These are phyloP conservation scores for Giardia muris DNA, from an alignment of 208 protist species.

Conservation along the genomic window DNA sequence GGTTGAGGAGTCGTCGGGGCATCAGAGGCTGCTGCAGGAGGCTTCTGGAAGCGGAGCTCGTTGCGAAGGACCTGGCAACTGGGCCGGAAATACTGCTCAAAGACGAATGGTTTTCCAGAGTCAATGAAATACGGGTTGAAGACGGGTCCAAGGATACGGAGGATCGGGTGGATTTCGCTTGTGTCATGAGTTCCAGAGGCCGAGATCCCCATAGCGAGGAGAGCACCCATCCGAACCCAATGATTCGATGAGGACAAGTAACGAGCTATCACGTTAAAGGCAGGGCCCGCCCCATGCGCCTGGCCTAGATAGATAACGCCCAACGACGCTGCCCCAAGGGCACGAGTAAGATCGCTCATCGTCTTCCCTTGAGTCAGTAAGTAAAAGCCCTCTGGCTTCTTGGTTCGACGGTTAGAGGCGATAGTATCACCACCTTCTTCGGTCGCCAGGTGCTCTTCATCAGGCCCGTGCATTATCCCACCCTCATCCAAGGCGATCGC, in stretches of 20 bases:
- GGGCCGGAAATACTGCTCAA: not conserved
- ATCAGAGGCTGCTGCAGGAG: not conserved
- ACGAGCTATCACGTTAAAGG: not conserved
- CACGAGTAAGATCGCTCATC: not conserved
- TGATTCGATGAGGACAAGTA: not conserved
- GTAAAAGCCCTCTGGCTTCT: not conserved
- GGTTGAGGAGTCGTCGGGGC: not conserved
- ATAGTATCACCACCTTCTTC: not conserved
- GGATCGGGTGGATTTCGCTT: not conserved
- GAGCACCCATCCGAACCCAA: not conserved
- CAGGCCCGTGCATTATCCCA: not conserved
- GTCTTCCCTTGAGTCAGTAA: not conserved
- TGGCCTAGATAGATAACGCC: not conserved
- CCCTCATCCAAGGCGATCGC: not conserved
- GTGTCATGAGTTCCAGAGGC: not conserved
- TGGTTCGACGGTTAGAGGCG: not conserved
- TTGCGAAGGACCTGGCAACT: not conserved
- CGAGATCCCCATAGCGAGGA: not conserved
- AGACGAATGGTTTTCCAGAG: not conserved
- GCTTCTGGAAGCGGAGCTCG: not conserved
- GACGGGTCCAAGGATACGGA: not conserved
- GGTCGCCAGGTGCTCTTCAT: not conserved
- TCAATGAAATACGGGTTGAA: not conserved
- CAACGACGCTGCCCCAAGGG: not conserved
- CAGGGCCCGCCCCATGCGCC: not conserved